Conservation (phyloP, 441 rosid genomes). For the Flueggea neowawraea region DNA sequence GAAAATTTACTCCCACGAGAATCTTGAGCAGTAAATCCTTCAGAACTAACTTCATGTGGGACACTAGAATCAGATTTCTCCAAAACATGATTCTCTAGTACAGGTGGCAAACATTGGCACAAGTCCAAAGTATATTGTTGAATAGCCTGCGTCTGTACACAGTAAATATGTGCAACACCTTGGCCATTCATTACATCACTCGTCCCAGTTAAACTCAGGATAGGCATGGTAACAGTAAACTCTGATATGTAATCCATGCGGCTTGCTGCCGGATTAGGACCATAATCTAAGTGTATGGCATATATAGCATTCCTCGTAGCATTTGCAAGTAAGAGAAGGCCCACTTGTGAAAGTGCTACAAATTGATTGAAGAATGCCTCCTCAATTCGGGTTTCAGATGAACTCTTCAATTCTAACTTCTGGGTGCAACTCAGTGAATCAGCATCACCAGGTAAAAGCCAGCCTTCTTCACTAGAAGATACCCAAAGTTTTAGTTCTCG, state of each 20-base stretch:
- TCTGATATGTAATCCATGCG: conserved; percentile 86
- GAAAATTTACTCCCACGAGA: conserved; percentile 34
- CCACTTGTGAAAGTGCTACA: conserved; percentile 63
- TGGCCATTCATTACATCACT: conserved; percentile 54
- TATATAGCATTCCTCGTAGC: conserved; percentile 92
- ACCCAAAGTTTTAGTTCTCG: conserved; percentile 88
- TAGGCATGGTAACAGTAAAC: conserved; percentile 91
- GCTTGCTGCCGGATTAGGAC: conserved; percentile 65
- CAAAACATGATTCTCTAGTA: conserved; percentile 46
- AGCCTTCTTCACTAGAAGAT: conserved; percentile 76
- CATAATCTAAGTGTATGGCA: conserved; percentile 83
- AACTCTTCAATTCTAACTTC: conserved; percentile 73
- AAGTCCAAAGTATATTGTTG: conserved; percentile 91
- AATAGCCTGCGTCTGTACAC: conserved; percentile 92
- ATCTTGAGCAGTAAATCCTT: conserved; percentile 32
- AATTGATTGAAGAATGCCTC: conserved; percentile 90
- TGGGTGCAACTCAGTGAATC: conserved; percentile 83
- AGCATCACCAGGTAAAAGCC: conserved; percentile 72
- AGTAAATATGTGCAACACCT: conserved; percentile 68
- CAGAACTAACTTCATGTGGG: conserved; percentile 11
- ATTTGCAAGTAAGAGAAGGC: conserved; percentile 79
- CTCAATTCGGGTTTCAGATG: conserved; percentile 51
- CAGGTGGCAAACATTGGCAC: conserved; percentile 77
- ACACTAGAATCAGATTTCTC: conserved; percentile 56
- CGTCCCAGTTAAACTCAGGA: conserved; percentile 84